These are phyloP conservation scores for Aspergillus terreus DNA, from an alignment of 2,329 filamentous ascomycete genomes.

Conservation along the genomic window DNA sequence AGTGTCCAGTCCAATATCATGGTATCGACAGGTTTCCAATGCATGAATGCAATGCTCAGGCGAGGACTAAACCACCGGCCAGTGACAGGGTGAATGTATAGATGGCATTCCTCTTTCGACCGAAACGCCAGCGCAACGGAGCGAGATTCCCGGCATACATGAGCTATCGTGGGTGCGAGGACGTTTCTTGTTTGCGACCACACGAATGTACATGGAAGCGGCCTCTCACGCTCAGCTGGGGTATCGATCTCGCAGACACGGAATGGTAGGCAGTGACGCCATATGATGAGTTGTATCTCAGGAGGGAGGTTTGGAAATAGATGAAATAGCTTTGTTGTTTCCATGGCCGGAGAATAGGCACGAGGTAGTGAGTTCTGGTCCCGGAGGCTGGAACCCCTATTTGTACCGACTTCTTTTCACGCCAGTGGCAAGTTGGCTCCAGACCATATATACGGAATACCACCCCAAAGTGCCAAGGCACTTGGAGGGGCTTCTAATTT, in stretches of 20 bases:
- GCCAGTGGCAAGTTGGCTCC: not conserved
- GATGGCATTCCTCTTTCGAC: not conserved
- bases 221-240: not conserved
- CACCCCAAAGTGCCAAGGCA: not conserved
- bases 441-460: not conserved
- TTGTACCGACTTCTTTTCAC: not conserved
- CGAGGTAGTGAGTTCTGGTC: not conserved
- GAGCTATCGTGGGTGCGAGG: not conserved
- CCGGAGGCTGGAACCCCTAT: not conserved
- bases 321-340: not conserved
- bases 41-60: not conserved
- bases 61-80: not conserved
- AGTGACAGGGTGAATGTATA: not conserved
- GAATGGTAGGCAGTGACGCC: not conserved
- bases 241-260: not conserved
- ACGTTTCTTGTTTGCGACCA: not conserved
- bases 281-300: not conserved
- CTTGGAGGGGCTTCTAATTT: not conserved
- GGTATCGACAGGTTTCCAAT: not conserved
- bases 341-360: not conserved
- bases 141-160: not conserved
- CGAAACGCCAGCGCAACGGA: not conserved
- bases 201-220: not conserved
- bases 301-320: not conserved
- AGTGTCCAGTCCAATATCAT: not conserved